Evolutionary conservation across 2,329 filamentous ascomycete species (phyloP).

Genomic region (Thelonectria discophora): DNA sequence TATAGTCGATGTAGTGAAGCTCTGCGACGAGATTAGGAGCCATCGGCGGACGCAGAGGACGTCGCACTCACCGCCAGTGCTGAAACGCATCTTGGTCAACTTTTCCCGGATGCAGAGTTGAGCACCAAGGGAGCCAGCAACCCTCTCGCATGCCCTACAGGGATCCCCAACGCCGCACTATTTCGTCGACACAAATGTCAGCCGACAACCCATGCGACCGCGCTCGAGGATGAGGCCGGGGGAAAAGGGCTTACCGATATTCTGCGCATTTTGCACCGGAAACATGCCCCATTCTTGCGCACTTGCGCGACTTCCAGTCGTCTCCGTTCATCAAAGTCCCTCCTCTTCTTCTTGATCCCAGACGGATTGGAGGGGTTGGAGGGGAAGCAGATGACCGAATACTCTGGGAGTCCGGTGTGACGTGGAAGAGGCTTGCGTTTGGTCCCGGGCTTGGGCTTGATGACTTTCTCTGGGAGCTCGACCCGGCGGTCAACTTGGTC

Average conservation of each 20-base stretch:
- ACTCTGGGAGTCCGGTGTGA: slow-evolving; percentile 28
- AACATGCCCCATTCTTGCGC: slow-evolving; percentile 41
- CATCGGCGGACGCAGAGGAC: background rate
- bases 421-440: slow-evolving; percentile 19
- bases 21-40: slow-evolving; percentile 30
- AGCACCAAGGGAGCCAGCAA: slow-evolving; percentile 38
- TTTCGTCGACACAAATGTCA: slow-evolving; percentile 13
- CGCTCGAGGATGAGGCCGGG: background rate
- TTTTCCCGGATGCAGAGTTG: slow-evolving; percentile 41
- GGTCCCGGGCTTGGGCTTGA: slow-evolving; percentile 3
- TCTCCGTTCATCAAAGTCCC: slow-evolving; percentile 39
- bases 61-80: slow-evolving; percentile 36
- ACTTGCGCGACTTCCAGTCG: slow-evolving; percentile 41
- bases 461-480: slow-evolving; percentile 10
- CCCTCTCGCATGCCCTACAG: slow-evolving; percentile 38
- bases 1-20: slow-evolving; percentile 44
- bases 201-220: background rate
- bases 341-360: slow-evolving; percentile 42
- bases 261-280: slow-evolving; percentile 40
- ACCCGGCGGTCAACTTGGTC: slow-evolving; percentile 4
- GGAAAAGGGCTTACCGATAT: slow-evolving; percentile 36
- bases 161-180: slow-evolving; percentile 41
- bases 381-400: slow-evolving; percentile 42
- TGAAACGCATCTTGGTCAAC: slow-evolving; percentile 43
- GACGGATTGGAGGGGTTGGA: slow-evolving; percentile 40